Base-by-base conservation (phyloP, 75 land plant genomes). In the Picea glauca region DNA sequence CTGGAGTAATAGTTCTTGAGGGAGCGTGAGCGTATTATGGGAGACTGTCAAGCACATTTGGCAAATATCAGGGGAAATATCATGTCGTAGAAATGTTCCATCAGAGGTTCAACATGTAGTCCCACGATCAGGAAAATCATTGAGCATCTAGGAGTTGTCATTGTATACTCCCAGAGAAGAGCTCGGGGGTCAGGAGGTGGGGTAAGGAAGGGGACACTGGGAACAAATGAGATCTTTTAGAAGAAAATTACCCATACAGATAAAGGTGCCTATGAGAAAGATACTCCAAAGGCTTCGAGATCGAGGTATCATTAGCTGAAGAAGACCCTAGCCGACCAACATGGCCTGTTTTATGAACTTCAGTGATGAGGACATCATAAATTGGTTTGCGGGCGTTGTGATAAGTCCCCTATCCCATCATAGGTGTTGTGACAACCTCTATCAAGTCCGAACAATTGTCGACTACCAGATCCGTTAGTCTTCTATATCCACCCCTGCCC, bases 281-380 rank as follows among this genome's bases (percentile, higher is more conserved):
- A 60, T 60, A 60, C 62, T 7, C 62, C 62, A 60, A 60, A 60
- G 62, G 67, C 67, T 64, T 64, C 43, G 14, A 6, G 75, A 73
- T 46, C 0, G n/a, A 46, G 46, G 21, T 73, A 5, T 73, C 56
- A 73, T 73, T 73, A 46, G 75, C 46, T 5, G 57, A 4, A 73
- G 54, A 73, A 73, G 75, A 73, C 46, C 75, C 75, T 73, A 6
- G 46, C 56, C 13, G 58, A 73, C 75, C 75, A 57, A 73, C n/a
- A 5, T 73, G 56, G 56, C 75, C 75, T 73, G 4, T 9, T 73
- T 73, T 57, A 73, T 0, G 75, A 73, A 32, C 21, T 0, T 46
- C 75, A 40, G 46, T 11, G 46, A 73, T 20, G 7, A 64, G 30
- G 67, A 64, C 26, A 30, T 30, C 30, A 9, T 64, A n/a, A 31